Conservation (phyloP, 768 basidiomycete species). For the Lentinula edodes region DNA sequence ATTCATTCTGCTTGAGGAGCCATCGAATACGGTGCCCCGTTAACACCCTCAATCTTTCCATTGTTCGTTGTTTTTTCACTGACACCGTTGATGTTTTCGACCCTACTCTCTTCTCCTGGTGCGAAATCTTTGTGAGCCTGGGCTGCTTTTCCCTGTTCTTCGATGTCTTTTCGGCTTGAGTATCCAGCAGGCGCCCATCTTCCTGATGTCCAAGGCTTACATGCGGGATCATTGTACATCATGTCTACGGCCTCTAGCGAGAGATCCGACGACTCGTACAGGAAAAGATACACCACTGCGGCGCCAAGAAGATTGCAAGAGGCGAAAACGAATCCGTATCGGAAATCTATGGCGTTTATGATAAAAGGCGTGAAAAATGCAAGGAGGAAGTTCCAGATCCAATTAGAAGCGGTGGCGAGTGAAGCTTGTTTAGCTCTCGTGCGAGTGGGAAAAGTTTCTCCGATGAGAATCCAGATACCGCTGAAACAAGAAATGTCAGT, state of each 20-base stretch:
- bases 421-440: conserved; percentile 70
- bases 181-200: conserved; percentile 59
- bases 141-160: conserved; percentile 3
- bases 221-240: conserved; percentile 62
- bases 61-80: background rate
- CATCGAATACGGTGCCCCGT: background rate
- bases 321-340: conserved; percentile 70
- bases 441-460: conserved; percentile 70
- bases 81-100: background rate
- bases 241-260: conserved; percentile 62
- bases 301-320: conserved; percentile 58
- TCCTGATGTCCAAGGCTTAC: conserved; percentile 62
- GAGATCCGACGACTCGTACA: conserved; percentile 68
- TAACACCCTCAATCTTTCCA: background rate
- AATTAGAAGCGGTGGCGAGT: conserved; percentile 59
- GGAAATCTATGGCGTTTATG: conserved; percentile 44
- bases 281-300: conserved; percentile 62
- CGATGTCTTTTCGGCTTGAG: conserved; percentile 4
- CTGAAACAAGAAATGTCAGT: conserved; percentile 13
- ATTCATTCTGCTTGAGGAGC: background rate
- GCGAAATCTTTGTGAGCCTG: background rate
- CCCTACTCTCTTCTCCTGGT: background rate
- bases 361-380: conserved; percentile 83
- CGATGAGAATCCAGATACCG: conserved; percentile 75
- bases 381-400: conserved; percentile 66